Evolutionary conservation across 2,329 filamentous ascomycete genomes (phyloP), one percentile per base, ranked within the genome.

Genomic region (Colletotrichum paranaense): DNA sequence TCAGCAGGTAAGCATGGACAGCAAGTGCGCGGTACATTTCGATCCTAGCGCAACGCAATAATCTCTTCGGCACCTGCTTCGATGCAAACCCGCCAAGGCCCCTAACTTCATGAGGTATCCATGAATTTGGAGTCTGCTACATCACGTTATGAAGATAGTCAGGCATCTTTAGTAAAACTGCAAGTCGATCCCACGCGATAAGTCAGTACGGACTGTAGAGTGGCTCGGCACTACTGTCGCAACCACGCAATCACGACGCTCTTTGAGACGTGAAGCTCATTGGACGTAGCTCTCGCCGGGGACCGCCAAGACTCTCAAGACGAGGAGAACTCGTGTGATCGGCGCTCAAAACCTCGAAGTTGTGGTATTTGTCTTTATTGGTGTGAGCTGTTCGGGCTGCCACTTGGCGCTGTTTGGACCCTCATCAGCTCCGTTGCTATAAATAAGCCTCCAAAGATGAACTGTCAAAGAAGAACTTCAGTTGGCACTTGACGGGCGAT

Each of bases 201-300:
- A 14, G 19, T 60, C 38, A 42, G 38, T 42, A 16, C 14, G 16
- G 38, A 42, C 38, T 32, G 30, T 24, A 67, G 64, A 42, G 68
- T 62, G 57, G 57, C 68, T 57, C 22, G 42, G 64, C 24, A 62
- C 24, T n/a, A 12, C 14, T 42, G 56, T 67, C 63, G 24, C n/a
- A 56, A 68, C 26, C 52, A 24, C 14, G n/a, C 49, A 32, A n/a
- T 14, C 5, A 32, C 22, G 6, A 32, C 12, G 7, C 46, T 19
- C 28, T 52, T 42, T 30, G 32, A 55, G n/a, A 62, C n/a, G 7
- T 26, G 24, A 52, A 53, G 46, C 57, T 57, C 24, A 35, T 26
- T 35, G 28, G 26, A 30, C 22, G 7, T 16, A 24, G n/a, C 42
- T 6, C 19, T n/a, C 24, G 60, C 24, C 58, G 52, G 26, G 52